phyloP scores from a whole-genome alignment of 768 basidiomycete genomes.

The Russula sp. region DNA sequence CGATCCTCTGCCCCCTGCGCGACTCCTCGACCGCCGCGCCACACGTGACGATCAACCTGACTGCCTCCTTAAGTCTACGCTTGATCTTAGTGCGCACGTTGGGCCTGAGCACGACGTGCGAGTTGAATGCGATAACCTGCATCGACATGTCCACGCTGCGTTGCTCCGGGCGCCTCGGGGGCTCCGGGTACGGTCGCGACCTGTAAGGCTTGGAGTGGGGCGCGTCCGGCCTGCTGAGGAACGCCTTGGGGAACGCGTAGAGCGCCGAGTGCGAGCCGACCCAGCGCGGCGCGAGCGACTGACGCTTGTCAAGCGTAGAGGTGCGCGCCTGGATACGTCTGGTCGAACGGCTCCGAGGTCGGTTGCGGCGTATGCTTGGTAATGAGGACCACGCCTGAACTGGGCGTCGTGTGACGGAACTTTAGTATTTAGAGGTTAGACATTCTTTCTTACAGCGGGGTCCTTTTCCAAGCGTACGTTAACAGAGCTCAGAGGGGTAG shows the following conservation, averaged over 20 bases:
- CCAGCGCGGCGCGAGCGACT: slow-evolving; percentile 8
- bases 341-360: slow-evolving; percentile 1
- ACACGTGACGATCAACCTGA: slow-evolving; percentile 1
- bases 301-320: background rate
- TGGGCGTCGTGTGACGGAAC: slow-evolving; percentile 15
- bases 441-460: too few species aligned
- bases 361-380: background rate
- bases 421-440: background rate
- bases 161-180: background rate
- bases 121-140: background rate
- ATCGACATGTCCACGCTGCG: slow-evolving; percentile 11
- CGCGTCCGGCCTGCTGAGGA: background rate
- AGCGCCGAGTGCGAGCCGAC: background rate
- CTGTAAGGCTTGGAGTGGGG: background rate
- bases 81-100: slow-evolving; percentile 6
- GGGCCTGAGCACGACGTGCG: background rate
- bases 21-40: slow-evolving; percentile 4
- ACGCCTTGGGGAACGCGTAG: slow-evolving; percentile 18
- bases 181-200: background rate
- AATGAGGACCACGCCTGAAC: slow-evolving; percentile 7
- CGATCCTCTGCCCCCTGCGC: background rate
- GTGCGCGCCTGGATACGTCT: slow-evolving; percentile 7
- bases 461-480: slow-evolving; percentile 1
- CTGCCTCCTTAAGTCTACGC: slow-evolving; percentile 9
- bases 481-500: slow-evolving; percentile 7